Percentiles rank a stretch among this genome's conserved stretches.
Conservation (phyloP, 345 rosid genomes). For the Sisymbrium altissimum region DNA sequence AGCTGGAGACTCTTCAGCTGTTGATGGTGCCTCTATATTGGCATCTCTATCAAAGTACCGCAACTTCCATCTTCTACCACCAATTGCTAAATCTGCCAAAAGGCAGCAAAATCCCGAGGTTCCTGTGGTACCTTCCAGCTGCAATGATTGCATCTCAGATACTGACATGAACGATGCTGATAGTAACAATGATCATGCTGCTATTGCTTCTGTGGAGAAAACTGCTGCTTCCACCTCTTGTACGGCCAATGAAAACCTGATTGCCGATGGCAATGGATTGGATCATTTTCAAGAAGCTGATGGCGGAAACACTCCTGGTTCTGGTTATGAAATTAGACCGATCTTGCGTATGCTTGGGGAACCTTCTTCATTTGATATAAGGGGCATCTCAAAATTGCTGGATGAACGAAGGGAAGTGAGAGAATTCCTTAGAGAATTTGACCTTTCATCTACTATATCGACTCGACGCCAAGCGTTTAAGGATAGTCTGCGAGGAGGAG, state of each 20-base stretch:
- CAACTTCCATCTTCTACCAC: conserved; percentile 56
- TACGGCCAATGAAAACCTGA: conserved; percentile 49
- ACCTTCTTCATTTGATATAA: conserved; percentile 51
- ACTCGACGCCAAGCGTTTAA: conserved; percentile 63
- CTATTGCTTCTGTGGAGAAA: conserved; percentile 59
- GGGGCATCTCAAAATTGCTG: conserved; percentile 56
- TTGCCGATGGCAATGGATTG: conserved; percentile 47
- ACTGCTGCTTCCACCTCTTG: conserved; percentile 45
- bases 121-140: conserved; percentile 52
- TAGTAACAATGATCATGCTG: conserved; percentile 48
- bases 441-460: conserved; percentile 46
- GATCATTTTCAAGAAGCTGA: conserved; percentile 55
- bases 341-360: conserved; percentile 60
- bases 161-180: conserved; percentile 66
- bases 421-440: conserved; percentile 50
- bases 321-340: conserved; percentile 63
- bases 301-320: conserved; percentile 48
- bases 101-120: conserved; percentile 55
- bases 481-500: conserved; percentile 68
- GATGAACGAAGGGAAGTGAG: conserved; percentile 59
- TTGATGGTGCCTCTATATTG: conserved; percentile 84
- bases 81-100: conserved; percentile 52
- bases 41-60: conserved; percentile 73
- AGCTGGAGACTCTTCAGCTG: conserved; percentile 82
- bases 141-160: conserved; percentile 52